Evolutionary conservation across 2,329 filamentous ascomycete genomes (phyloP).

Genomic region (Aspergillus novoparasiticus): DNA sequence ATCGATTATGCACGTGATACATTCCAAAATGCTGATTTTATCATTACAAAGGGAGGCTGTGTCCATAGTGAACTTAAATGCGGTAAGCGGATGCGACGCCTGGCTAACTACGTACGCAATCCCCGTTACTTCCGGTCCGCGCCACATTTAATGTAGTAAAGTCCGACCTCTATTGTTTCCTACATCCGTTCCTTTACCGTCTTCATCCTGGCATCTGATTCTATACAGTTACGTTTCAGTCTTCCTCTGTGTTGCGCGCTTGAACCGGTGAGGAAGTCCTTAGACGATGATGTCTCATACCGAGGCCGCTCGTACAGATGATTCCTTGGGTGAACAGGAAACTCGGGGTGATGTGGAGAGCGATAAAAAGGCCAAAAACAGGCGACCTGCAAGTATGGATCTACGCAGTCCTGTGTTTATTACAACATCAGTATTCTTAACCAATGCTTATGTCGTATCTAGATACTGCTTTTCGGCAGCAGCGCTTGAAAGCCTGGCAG

Average conservation of each 20-base stretch:
- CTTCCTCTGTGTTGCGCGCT: not conserved
- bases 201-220: not conserved
- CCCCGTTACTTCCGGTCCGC: slow-evolving; percentile 8
- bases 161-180: not conserved
- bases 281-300: slow-evolving; percentile 47
- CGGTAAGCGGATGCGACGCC: slow-evolving; percentile 10
- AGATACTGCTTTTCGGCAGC: slow-evolving; percentile 97
- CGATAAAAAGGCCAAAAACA: slow-evolving; percentile 85
- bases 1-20: not conserved
- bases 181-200: not conserved
- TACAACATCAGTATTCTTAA: slow-evolving; percentile 10
- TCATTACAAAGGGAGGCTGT: not conserved
- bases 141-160: slow-evolving; percentile 5
- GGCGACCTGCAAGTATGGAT: slow-evolving; percentile 79
- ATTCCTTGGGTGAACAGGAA: slow-evolving; percentile 49
- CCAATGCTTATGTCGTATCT: slow-evolving; percentile 20
- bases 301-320: slow-evolving; percentile 43
- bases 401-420: slow-evolving; percentile 4
- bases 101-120: slow-evolving; percentile 17
- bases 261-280: not conserved
- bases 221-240: not conserved
- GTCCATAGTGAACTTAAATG: not conserved
- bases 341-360: slow-evolving; percentile 38
- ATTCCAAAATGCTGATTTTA: not conserved
- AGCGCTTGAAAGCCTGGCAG: slow-evolving; percentile 98